Base-by-base conservation (phyloP, 177 flowering plant species). In the Vitis hybrid region DNA sequence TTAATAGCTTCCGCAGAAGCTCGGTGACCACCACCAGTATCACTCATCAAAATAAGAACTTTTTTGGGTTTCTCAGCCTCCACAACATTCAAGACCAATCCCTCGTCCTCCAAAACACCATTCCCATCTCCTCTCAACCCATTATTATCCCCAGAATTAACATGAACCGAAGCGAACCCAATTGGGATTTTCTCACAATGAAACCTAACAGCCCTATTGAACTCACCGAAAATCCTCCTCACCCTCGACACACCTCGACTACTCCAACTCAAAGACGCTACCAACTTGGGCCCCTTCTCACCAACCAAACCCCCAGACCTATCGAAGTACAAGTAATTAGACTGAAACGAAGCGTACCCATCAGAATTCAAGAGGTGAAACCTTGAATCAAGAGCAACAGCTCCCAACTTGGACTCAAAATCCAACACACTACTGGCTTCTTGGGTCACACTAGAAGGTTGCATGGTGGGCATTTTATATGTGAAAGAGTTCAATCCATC, bases 1-100 rank as follows among this genome's bases (percentile, higher is more conserved):
- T 88, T 95, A 56, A 95, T 95, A 12, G 99, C 99, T 76, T 95
- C 99, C 1, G 99, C 99, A 54, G 98, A 93, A 78, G 99, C 98
- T 80, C 99, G 75, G 72, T 95, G 99, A 58, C 99, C 99, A 21
- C 99, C 99, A 56, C 99, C 99, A 12, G 98, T 95, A 68, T 95
- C 99, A 71, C 97, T 93, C 99, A 95, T 95, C 88, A 95, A 81
- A 80, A 95, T 95, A 60, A 95, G 73, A 27, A 95, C 93, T 66
- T 78, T 91, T 57, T 95, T 95, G 0, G 87, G 81, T 24, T 16
- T 72, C 50, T 79, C 83, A 46, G 64, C 61, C 63, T 60, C 86
- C 15, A 75, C 85, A 16, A 80, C 87, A 77, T 81, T 86, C 79
- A 78, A 55, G 11, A 80, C 73, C 79, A 79, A 15, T n/a, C 80